phyloP scores from a whole-genome alignment of 2,329 filamentous ascomycete genomes.

The Penicillium verrucosum region DNA sequence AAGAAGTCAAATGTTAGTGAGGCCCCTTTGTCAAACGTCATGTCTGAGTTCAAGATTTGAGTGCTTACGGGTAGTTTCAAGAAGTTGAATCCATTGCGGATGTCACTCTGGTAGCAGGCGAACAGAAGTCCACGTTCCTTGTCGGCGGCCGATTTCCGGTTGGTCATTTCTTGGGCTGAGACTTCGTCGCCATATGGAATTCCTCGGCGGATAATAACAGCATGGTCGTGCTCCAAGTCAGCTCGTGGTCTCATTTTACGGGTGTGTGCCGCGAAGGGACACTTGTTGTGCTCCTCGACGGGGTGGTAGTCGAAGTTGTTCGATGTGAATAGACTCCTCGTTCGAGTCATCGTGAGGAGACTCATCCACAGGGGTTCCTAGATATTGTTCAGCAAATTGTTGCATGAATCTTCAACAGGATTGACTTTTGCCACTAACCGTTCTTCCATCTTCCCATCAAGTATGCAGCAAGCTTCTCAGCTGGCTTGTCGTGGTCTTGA shows the following conservation, averaged over 20 bases:
- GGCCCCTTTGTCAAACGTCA: not conserved
- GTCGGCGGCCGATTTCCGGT: conserved; percentile 20
- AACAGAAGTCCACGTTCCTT: conserved; percentile 48
- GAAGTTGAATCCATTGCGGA: conserved; percentile 41
- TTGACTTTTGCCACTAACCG: conserved; percentile 14
- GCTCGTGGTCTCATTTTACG: conserved; percentile 48
- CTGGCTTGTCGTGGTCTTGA: conserved; percentile 19
- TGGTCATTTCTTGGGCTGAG: conserved; percentile 31
- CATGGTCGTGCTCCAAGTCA: conserved; percentile 31
- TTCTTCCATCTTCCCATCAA: conserved; percentile 48
- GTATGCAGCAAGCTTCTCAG: conserved; percentile 40
- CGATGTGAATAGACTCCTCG: conserved; percentile 30
- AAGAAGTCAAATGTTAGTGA: not conserved
- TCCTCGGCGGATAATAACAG: conserved; percentile 45
- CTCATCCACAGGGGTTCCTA: conserved; percentile 37
- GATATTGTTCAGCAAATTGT: not conserved
- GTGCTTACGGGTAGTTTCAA: conserved; percentile 23
- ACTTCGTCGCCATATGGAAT: conserved; percentile 46
- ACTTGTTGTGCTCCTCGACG: conserved; percentile 32
- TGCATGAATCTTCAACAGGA: not conserved
- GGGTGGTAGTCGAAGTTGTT: conserved; percentile 42
- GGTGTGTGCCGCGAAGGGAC: conserved; percentile 48
- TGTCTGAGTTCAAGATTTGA: not conserved
- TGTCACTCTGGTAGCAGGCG: conserved; percentile 46
- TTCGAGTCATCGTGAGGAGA: conserved; percentile 33